Evolutionary conservation across 73 alveolate species (phyloP).

Genomic region (Tetrahymena thermophila): DNA sequence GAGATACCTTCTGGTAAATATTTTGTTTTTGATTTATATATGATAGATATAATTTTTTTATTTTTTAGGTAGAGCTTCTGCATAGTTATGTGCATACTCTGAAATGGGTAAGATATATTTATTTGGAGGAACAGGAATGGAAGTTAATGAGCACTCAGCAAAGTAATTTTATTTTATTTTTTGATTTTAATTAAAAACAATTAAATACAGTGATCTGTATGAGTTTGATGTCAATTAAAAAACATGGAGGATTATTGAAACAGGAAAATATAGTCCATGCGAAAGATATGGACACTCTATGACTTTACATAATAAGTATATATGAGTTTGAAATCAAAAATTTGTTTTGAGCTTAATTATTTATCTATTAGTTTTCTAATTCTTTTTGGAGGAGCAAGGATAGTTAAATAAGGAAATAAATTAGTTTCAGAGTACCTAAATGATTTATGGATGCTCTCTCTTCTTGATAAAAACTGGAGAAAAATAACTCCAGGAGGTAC

Average conservation of each 20-base stretch:
- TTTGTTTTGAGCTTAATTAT: not conserved
- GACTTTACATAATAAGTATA: not conserved
- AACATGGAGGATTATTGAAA: slow-evolving; percentile 7
- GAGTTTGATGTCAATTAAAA: slow-evolving; percentile 12
- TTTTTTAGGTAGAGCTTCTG: slow-evolving; percentile 17
- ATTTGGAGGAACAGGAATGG: slow-evolving; percentile 34
- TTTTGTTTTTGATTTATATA: not conserved
- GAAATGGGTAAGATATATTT: not conserved
- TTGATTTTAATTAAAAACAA: not conserved
- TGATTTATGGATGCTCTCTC: slow-evolving; percentile 37
- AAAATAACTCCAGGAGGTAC: slow-evolving; percentile 1
- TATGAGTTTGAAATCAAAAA: not conserved
- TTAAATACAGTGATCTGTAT: slow-evolving; percentile 8
- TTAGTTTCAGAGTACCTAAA: slow-evolving; percentile 18
- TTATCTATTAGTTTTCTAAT: not conserved
- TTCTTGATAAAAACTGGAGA: slow-evolving; percentile 31
- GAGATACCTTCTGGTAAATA: not conserved
- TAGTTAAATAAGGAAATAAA: slow-evolving; percentile 8
- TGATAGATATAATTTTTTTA: not conserved
- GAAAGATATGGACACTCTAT: slow-evolving; percentile 39
- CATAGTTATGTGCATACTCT: slow-evolving; percentile 12
- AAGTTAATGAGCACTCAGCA: slow-evolving; percentile 4
- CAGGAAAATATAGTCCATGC: slow-evolving; percentile 6
- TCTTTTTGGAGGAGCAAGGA: slow-evolving; percentile 32
- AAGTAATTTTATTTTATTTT: not conserved